Evolutionary conservation across 352 stramenopile genomes (phyloP).

Genomic region (Saprolegnia parasitica): DNA sequence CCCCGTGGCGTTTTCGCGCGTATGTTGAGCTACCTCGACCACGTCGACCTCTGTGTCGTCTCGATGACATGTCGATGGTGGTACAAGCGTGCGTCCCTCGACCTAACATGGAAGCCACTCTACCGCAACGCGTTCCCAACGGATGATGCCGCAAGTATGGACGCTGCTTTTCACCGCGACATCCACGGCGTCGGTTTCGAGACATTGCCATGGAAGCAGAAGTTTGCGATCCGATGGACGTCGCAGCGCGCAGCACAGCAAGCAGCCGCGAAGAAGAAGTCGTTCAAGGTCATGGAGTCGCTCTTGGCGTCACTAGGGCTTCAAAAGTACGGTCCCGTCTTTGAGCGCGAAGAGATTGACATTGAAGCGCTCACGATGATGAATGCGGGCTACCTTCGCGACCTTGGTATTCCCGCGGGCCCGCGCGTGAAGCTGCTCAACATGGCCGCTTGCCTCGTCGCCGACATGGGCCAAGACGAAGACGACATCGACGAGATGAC

Average conservation of each 20-base stretch:
- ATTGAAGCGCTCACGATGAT: conserved; percentile 83
- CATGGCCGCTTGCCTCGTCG: conserved; percentile 60
- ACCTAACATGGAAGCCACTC: conserved; percentile 81
- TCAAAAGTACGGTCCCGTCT: conserved; percentile 80
- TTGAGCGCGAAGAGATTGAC: conserved; percentile 85
- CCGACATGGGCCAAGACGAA: conserved; percentile 80
- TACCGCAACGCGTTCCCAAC: conserved; percentile 81
- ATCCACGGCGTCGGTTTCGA: conserved; percentile 82
- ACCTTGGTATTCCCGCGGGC: conserved; percentile 78
- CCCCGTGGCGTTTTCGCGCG: conserved; percentile 78
- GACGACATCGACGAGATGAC: conserved; percentile 32
- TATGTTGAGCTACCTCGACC: conserved; percentile 84
- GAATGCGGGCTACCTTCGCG: conserved; percentile 77
- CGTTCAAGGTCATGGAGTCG: conserved; percentile 81
- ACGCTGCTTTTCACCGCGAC: conserved; percentile 78
- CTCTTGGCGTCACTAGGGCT: conserved; percentile 68
- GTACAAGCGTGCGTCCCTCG: conserved; percentile 78
- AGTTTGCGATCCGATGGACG: conserved; percentile 77
- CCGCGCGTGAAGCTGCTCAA: conserved; percentile 84
- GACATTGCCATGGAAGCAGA: conserved; percentile 81
- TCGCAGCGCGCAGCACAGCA: conserved; percentile 71
- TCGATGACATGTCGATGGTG: conserved; percentile 84
- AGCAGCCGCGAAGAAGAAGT: conserved; percentile 85
- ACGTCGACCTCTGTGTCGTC: conserved; percentile 76
- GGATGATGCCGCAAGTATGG: conserved; percentile 56